Percentiles rank a stretch among this genome's conserved stretches.
phyloP scores from a whole-genome alignment of 495 filamentous ascomycete genomes.

The Chlorociboria aeruginascens region DNA sequence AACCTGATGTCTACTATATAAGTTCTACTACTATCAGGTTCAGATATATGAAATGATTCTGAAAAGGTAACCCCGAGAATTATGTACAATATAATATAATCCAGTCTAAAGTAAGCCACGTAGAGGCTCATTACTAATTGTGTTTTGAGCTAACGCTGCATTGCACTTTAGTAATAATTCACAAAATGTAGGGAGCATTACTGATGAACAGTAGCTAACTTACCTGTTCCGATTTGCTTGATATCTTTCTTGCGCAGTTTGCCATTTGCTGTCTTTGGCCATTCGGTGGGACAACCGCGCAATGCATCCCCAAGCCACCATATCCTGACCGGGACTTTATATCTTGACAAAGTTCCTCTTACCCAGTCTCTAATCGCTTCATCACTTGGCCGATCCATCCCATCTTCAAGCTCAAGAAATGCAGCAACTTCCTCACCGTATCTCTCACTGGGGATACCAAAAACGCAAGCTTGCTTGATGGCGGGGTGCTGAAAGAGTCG shows the following conservation, averaged over 20 bases:
- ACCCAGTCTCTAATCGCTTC: constrained; percentile 48
- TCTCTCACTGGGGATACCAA: constrained; percentile 47
- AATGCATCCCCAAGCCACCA: constrained; percentile 50
- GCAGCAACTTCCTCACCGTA: constrained; percentile 59
- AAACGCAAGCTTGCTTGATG: constrained; percentile 44
- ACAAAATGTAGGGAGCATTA: no score
- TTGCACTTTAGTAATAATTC: no score
- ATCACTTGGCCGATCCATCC: constrained; percentile 24
- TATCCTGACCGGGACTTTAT: constrained; percentile 55
- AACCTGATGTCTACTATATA: no score
- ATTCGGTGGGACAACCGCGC: constrained; percentile 19
- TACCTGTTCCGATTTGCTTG: no score
- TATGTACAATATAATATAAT: no score
- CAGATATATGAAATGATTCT: no score
- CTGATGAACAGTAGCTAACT: no score
- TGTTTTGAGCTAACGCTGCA: no score
- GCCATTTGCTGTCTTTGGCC: constrained; percentile 58
- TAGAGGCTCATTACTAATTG: no score
- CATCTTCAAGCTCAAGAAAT: constrained; percentile 31
- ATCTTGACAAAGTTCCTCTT: constrained; percentile 45
- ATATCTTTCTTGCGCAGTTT: constrained; percentile 51
- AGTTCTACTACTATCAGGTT: no score
- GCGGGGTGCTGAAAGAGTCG: constrained; percentile 45
- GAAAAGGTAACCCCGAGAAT: no score
- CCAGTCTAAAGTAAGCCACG: no score